phyloP scores from a whole-genome alignment of 306 rosid genomes.

The Quercus agrifolia region DNA sequence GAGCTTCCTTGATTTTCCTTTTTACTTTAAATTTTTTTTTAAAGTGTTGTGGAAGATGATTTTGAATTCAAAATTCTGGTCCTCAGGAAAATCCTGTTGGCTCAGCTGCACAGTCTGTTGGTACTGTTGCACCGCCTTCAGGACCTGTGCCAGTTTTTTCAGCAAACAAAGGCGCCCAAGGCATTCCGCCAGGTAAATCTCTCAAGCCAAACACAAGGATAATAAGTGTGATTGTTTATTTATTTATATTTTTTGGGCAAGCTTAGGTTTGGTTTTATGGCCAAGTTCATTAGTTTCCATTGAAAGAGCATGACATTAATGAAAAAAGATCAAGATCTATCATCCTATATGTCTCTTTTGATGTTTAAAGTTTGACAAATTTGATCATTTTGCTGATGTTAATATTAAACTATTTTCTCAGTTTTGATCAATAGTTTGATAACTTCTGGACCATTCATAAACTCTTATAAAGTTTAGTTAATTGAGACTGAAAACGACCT shows the following conservation, averaged over 20 bases:
- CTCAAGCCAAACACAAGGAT: constrained; percentile 9
- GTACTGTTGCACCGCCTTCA: constrained; percentile 15
- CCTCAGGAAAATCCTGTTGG: constrained; percentile 42
- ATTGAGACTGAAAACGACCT: too few species aligned
- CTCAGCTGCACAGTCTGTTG: constrained; percentile 28
- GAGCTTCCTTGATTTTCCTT: background rate
- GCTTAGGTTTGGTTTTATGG: background rate
- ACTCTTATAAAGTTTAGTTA: background rate
- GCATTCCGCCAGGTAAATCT: constrained; percentile 60
- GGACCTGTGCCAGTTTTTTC: constrained; percentile 32
- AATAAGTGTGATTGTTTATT: background rate
- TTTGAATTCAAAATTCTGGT: constrained; percentile 5
- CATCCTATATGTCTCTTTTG: background rate
- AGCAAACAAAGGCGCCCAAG: constrained; percentile 29
- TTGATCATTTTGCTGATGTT: background rate
- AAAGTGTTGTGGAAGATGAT: background rate
- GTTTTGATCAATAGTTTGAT: background rate
- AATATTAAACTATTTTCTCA: background rate
- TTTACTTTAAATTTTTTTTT: background rate
- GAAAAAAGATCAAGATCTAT: background rate
- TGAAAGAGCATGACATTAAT: background rate
- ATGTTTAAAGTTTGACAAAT: background rate
- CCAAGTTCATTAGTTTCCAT: background rate
- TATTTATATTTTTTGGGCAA: background rate
- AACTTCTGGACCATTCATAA: background rate